Conservation (phyloP, 2,329 filamentous ascomycete species). For the Phaeophleospora eucalypticola region DNA sequence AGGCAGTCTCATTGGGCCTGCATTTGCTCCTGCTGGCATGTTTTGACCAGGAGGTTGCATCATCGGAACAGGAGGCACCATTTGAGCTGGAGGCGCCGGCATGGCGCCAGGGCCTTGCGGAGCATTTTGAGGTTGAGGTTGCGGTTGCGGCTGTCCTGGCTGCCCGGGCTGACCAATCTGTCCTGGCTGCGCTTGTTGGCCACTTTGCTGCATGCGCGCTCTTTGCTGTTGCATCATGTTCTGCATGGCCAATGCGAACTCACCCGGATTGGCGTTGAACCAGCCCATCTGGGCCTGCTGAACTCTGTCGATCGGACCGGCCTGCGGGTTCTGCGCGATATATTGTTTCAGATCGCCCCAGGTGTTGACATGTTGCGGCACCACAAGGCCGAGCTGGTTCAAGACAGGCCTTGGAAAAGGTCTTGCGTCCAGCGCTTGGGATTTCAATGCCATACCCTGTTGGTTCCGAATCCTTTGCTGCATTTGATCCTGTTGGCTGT, state of each 20-base stretch:
- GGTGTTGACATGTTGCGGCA: constrained; percentile 50
- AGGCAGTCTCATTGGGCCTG: constrained; percentile 5
- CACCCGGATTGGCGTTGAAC: constrained; percentile 23
- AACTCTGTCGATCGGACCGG: constrained; percentile 40
- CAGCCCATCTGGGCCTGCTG: constrained; percentile 25
- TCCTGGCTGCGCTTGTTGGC: constrained; percentile 34
- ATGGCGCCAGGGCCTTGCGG: constrained; percentile 13
- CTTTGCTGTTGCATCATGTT: constrained; percentile 32
- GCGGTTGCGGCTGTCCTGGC: background rate
- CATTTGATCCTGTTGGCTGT: constrained; percentile 13
- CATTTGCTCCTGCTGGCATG: constrained; percentile 2
- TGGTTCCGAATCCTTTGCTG: constrained; percentile 14
- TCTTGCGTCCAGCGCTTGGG: constrained; percentile 15
- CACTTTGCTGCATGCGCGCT: constrained; percentile 40
- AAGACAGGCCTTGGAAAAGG: constrained; percentile 16
- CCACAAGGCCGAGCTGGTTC: constrained; percentile 13
- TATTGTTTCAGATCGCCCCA: constrained; percentile 57
- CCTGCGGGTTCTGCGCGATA: constrained; percentile 44
- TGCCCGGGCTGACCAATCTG: constrained; percentile 3
- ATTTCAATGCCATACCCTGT: constrained; percentile 11
- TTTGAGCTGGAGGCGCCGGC: constrained; percentile 32
- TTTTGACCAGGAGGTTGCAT: constrained; percentile 14
- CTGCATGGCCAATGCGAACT: constrained; percentile 20
- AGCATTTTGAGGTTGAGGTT: constrained; percentile 13
- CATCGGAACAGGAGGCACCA: constrained; percentile 30